Conservation (phyloP, 768 basidiomycete species). For the Leucocoprinus sp. region DNA sequence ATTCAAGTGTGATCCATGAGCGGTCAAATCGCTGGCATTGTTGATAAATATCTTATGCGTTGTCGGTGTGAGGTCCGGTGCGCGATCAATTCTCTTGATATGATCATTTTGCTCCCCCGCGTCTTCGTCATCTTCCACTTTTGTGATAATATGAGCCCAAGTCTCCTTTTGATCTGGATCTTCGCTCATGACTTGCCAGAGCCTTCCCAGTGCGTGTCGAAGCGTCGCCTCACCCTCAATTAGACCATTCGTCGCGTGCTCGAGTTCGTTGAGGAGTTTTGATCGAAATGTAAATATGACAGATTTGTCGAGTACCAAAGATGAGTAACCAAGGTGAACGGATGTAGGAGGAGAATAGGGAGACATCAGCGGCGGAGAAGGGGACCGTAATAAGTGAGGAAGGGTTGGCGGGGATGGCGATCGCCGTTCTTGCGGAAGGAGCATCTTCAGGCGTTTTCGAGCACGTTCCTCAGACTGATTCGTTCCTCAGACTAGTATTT, state of each 20-base stretch:
- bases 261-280: slow-evolving; percentile 67
- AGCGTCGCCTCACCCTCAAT: slow-evolving; percentile 77
- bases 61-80: slow-evolving; percentile 58
- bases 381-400: slow-evolving; percentile 68
- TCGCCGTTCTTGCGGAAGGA: slow-evolving; percentile 54
- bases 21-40: slow-evolving; percentile 32
- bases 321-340: slow-evolving; percentile 70
- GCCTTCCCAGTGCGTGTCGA: slow-evolving; percentile 63
- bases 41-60: slow-evolving; percentile 62
- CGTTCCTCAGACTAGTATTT: slow-evolving; percentile 7
- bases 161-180: slow-evolving; percentile 39
- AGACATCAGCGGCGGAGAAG: slow-evolving; percentile 67
- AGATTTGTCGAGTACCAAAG: slow-evolving; percentile 80
- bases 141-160: slow-evolving; percentile 45
- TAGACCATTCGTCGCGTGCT: slow-evolving; percentile 73
- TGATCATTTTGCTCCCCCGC: slow-evolving; percentile 32
- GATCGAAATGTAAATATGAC: slow-evolving; percentile 82
- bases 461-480: slow-evolving; percentile 82
- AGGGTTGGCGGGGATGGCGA: slow-evolving; percentile 67
- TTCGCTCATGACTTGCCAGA: slow-evolving; percentile 79
- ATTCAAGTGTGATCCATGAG: slow-evolving; percentile 56
- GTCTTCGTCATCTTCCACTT: slow-evolving; percentile 61
- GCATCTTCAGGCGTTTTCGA: slow-evolving; percentile 64
- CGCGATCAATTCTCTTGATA: slow-evolving; percentile 39
- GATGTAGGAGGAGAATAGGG: slow-evolving; percentile 65